These are phyloP conservation scores for Funneliformis caledonium DNA, from an alignment of 371 early-diverging fungal genomes.

Conservation along the genomic window DNA sequence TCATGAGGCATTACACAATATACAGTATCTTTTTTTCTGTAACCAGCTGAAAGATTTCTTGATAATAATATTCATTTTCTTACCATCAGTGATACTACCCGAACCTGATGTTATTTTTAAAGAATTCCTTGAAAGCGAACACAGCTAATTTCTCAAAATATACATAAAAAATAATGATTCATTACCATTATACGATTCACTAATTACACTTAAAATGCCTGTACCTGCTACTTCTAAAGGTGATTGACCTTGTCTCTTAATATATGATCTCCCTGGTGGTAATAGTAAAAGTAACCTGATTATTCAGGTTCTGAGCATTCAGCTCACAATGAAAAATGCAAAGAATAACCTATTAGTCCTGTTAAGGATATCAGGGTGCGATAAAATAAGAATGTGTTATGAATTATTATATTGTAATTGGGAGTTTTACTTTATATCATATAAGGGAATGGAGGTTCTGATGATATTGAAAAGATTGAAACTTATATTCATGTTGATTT, in stretches of 20 bases:
- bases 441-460: slow-evolving; percentile 6
- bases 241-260: background rate
- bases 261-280: background rate
- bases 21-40: no score
- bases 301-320: background rate
- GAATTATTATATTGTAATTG: background rate
- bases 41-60: no score
- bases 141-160: background rate
- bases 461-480: background rate
- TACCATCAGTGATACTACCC: background rate
- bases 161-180: slow-evolving; percentile 11
- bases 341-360: background rate
- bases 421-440: background rate
- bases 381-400: slow-evolving; percentile 14
- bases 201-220: background rate
- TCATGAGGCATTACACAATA: no score
- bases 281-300: background rate
- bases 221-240: background rate
- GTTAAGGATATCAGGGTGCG: slow-evolving; percentile 3
- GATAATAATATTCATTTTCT: no score
- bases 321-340: background rate
- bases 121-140: slow-evolving; percentile 1
- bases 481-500: background rate
- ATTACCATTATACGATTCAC: slow-evolving; percentile 7
- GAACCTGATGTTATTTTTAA: slow-evolving; percentile 2